Conservation (phyloP, 177 flowering plant genomes). For the Vitis hybrid region DNA sequence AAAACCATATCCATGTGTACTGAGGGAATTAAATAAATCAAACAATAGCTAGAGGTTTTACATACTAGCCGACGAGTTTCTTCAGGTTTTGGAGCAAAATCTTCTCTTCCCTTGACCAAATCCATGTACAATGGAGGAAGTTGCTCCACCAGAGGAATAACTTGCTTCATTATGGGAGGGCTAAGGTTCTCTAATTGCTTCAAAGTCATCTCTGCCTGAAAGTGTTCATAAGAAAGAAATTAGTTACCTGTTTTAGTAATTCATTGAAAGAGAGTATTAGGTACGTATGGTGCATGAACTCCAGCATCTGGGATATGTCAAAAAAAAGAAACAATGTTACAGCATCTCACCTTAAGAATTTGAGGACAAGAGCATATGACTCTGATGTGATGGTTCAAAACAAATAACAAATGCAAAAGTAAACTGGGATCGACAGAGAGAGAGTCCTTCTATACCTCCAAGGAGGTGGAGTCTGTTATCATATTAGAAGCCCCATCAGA, state of each 20-base stretch:
- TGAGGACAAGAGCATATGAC: too few species aligned
- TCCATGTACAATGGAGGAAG: slow-evolving; percentile 94
- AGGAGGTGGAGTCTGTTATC: too few species aligned
- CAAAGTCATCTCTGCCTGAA: slow-evolving; percentile 90
- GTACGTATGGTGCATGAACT: too few species aligned
- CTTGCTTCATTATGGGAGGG: slow-evolving; percentile 90
- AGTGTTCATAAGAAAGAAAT: slow-evolving; percentile 8
- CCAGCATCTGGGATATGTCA: too few species aligned
- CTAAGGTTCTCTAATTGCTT: slow-evolving; percentile 86
- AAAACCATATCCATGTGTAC: not conserved
- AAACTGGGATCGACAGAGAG: too few species aligned
- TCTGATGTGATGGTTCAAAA: too few species aligned
- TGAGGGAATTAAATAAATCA: not conserved
- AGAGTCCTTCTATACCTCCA: too few species aligned
- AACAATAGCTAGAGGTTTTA: slow-evolving; percentile 6
- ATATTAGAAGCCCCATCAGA: too few species aligned
- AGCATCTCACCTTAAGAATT: too few species aligned
- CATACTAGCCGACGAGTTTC: slow-evolving; percentile 87
- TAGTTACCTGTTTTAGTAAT: slow-evolving; percentile 3
- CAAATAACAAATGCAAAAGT: too few species aligned
- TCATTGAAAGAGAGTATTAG: not conserved
- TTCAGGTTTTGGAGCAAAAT: slow-evolving; percentile 91
- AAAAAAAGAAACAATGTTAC: too few species aligned
- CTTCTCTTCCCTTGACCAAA: slow-evolving; percentile 84
- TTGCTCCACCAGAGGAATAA: slow-evolving; percentile 90